These are phyloP conservation scores for Taphrina wiesneri DNA, from an alignment of 1,139 yeast species.

Conservation along the genomic window DNA sequence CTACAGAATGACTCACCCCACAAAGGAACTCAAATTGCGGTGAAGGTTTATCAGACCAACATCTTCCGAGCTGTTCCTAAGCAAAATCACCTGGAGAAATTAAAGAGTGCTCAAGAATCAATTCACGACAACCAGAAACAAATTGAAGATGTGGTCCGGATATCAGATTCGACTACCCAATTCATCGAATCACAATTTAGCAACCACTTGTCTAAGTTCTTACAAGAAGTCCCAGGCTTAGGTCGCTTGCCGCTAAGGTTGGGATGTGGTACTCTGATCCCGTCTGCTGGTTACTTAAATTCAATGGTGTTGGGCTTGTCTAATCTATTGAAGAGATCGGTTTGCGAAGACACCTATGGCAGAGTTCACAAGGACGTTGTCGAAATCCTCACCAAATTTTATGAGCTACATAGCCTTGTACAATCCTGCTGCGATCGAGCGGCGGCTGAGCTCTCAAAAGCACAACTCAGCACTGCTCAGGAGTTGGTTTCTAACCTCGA, in stretches of 20 bases:
- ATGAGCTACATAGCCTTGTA: not conserved
- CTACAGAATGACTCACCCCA: not conserved
- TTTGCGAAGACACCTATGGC: conserved; percentile 22
- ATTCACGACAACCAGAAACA: conserved; percentile 5
- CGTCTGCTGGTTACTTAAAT: not conserved
- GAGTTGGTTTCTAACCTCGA: not conserved
- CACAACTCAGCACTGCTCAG: not conserved
- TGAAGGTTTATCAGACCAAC: conserved; percentile 24
- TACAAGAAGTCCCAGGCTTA: not conserved
- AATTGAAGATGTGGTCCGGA: not conserved
- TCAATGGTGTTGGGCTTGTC: not conserved
- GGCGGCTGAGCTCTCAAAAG: not conserved
- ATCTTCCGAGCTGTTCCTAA: conserved; percentile 18
- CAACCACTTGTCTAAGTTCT: not conserved
- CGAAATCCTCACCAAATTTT: not conserved
- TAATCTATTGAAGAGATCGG: conserved; percentile 7
- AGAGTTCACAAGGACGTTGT: conserved; percentile 23
- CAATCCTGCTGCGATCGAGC: not conserved
- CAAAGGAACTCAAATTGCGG: not conserved
- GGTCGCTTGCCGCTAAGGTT: not conserved
- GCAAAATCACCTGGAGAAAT: not conserved
- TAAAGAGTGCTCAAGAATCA: conserved; percentile 18
- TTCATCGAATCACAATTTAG: not conserved
- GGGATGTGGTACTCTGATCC: not conserved
- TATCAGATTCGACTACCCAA: not conserved